phyloP scores from a whole-genome alignment of 108 stramenopile genomes.

The Chaetoceros tenuissimus region DNA sequence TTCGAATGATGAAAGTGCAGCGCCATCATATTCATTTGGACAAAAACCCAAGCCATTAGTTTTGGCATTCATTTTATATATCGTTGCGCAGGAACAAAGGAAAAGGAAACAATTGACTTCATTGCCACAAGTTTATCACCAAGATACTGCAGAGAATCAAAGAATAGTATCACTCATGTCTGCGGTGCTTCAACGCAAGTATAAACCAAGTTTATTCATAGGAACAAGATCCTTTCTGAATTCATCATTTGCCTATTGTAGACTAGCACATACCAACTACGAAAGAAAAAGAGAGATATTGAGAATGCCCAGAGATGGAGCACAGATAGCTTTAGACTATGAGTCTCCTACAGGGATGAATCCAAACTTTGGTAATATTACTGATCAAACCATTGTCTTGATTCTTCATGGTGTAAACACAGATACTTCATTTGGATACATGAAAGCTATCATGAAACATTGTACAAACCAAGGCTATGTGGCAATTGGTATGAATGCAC shows the following conservation, averaged over 20 bases:
- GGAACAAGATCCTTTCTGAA: background rate
- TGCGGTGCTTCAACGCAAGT: background rate
- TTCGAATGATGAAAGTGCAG: too few species aligned
- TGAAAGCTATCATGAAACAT: slow-evolving; percentile 60
- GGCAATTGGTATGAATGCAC: slow-evolving; percentile 69
- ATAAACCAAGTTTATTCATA: background rate
- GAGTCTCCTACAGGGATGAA: slow-evolving; percentile 35
- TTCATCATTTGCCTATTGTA: background rate
- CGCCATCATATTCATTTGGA: too few species aligned
- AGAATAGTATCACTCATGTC: background rate
- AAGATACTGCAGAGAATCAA: background rate
- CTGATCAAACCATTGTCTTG: slow-evolving; percentile 30
- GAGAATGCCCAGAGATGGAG: slow-evolving; percentile 60
- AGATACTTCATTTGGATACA: slow-evolving; percentile 80
- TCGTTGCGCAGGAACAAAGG: too few species aligned
- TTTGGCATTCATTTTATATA: too few species aligned
- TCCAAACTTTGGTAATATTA: background rate
- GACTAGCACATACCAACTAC: background rate
- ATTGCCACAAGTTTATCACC: background rate
- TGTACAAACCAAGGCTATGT: slow-evolving; percentile 70
- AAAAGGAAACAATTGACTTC: too few species aligned
- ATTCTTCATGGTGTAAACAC: slow-evolving; percentile 83
- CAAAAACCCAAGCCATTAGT: too few species aligned
- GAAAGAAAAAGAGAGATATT: slow-evolving; percentile 43
- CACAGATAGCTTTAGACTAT: slow-evolving; percentile 69